phyloP scores from a whole-genome alignment of 2,329 filamentous ascomycete genomes.

The Verticillium albo-atrum region DNA sequence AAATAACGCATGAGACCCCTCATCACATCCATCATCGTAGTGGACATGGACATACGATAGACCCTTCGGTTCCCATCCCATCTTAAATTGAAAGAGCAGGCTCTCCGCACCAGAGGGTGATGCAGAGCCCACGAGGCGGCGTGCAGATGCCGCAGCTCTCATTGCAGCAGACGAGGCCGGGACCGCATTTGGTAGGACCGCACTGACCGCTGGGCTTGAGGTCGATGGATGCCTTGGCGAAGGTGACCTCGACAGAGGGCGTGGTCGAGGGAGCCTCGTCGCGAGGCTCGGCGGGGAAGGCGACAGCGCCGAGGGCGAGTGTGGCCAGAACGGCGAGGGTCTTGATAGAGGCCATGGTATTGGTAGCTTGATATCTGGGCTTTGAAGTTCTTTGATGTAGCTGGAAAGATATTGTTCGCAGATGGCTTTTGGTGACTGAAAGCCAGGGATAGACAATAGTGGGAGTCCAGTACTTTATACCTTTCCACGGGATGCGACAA shows the following conservation, averaged over 20 bases:
- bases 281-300: neutral
- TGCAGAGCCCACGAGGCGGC: slow-evolving; percentile 11
- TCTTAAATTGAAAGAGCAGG: neutral
- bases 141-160: slow-evolving; percentile 17
- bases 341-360: neutral
- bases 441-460: no score
- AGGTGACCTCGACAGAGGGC: neutral
- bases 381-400: neutral
- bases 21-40: no score
- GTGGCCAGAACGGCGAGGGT: neutral
- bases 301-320: neutral
- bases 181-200: slow-evolving; percentile 11
- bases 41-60: no score
- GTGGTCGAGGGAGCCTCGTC: neutral
- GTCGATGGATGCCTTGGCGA: neutral
- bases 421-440: no score
- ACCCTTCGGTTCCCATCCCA: no score
- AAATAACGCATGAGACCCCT: no score
- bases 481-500: no score
- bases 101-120: slow-evolving; percentile 8
- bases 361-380: neutral
- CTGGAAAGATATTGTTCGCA: neutral
- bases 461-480: no score
- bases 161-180: slow-evolving; percentile 15
- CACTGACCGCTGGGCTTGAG: slow-evolving; percentile 4